phyloP scores from a whole-genome alignment of 139 green algal species.

The Chlamydomonas incerta region DNA sequence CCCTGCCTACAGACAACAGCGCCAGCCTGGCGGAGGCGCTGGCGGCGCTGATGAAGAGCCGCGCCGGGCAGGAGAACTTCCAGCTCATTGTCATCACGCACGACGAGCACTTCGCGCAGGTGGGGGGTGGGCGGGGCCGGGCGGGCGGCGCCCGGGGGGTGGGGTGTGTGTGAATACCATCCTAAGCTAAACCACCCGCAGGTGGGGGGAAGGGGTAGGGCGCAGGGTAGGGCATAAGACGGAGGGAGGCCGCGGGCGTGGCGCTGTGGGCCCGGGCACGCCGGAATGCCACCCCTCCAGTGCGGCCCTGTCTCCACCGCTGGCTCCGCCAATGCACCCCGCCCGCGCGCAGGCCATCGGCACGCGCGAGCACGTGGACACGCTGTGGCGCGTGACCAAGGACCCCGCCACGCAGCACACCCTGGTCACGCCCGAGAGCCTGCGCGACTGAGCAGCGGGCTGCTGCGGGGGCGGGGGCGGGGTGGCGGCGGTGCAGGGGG shows the following conservation, averaged over 20 bases:
- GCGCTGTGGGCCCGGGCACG: too few relatives aligned
- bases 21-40: slow-evolving; percentile 87
- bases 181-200: too few relatives aligned
- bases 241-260: too few relatives aligned
- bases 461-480: too few relatives aligned
- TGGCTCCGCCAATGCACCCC: too few relatives aligned
- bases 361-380: slow-evolving; percentile 78
- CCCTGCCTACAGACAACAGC: slow-evolving; percentile 55
- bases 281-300: too few relatives aligned
- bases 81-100: slow-evolving; percentile 99
- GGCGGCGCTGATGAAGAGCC: slow-evolving; percentile 82
- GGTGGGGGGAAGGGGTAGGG: too few relatives aligned
- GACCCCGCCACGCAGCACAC: slow-evolving; percentile 81
- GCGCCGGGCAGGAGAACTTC: slow-evolving; percentile 94
- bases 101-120: slow-evolving; percentile 91
- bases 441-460: background rate
- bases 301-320: too few relatives aligned
- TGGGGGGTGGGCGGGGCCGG: slow-evolving; percentile 63
- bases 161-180: too few relatives aligned
- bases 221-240: too few relatives aligned
- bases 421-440: slow-evolving; percentile 53
- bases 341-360: slow-evolving; percentile 33
- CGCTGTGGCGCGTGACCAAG: slow-evolving; percentile 91
- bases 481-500: too few relatives aligned
- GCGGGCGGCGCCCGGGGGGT: too few relatives aligned